Base-by-base conservation (phyloP, 345 rosid genomes). In the Eucalyptus dawsonii region DNA sequence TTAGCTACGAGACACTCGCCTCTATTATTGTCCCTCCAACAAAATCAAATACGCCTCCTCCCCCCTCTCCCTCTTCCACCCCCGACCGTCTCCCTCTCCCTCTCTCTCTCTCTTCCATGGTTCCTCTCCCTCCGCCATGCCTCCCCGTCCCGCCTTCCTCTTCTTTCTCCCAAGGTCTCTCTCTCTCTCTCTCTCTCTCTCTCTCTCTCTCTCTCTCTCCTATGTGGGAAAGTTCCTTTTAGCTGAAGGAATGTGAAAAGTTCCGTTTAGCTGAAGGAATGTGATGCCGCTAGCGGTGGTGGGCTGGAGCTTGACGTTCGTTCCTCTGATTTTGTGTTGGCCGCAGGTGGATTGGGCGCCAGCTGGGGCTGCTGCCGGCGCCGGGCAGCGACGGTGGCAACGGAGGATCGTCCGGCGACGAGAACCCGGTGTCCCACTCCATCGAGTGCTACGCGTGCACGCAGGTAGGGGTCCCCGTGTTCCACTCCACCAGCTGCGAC, bases 401-500 rank as follows among this genome's bases (percentile, higher is more conserved):
- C 51, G 62, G 69, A 37, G 88, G 31, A 34, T 67, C 27, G 31
- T 45, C 67, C 81, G 89, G 62, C 50, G 86, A 85, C 67, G 80
- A 31, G 81, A 80, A 87, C 65, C 94, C 91, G 19, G 87, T 91
- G 76, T 87, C 94, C 29, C 90, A 88, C 93, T 88, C 95, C 92
- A 86, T 92, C 88, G 99, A 97, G 93, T 97, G 99, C 92, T 95
- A 96, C 88, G 98, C 99, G 3, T 97, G 99, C 92, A 97, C 99
- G 16, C 97, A 97, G 53, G 99, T 94, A 62, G 99, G 99, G 34
- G 97, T 95, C 22, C 99, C 99, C 10, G 96, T 92, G 51, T 97
- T 97, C 88, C 99, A 97, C 93, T 97, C 99, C 88, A 96, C 97
- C 58, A 97, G 99, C 94, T 97, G 99, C 92, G 99, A 96, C 95